Conservation (phyloP, 2,329 filamentous ascomycete species). For the Pestalotiopsis sp. region DNA sequence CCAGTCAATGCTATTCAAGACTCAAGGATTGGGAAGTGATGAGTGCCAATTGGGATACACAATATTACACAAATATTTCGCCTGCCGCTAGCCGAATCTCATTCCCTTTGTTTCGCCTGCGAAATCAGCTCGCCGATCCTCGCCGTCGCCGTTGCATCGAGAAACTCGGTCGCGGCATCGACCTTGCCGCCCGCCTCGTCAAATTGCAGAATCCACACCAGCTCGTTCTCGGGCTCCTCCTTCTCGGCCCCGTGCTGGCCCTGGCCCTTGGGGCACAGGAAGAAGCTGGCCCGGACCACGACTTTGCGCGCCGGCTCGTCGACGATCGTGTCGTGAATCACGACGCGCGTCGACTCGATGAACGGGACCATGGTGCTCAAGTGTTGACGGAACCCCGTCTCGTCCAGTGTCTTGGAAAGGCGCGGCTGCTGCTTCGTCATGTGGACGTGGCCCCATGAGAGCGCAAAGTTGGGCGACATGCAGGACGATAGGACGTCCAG, state of each 20-base stretch:
- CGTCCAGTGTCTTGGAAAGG: neutral
- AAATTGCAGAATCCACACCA: neutral
- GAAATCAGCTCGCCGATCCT: neutral
- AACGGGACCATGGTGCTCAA: neutral
- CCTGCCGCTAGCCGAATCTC: neutral
- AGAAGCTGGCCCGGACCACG: neutral
- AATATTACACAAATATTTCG: neutral
- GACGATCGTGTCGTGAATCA: neutral
- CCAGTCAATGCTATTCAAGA: too few species aligned
- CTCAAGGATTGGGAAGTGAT: too few species aligned
- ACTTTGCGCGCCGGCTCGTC: conserved; percentile 4
- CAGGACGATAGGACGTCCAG: neutral
- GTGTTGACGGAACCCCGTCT: neutral
- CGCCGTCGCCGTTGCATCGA: neutral
- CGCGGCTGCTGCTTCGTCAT: neutral
- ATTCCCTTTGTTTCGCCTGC: neutral
- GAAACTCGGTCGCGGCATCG: neutral
- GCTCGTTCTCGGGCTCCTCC: conserved; percentile 1
- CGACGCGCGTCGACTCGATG: neutral
- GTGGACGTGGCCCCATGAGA: neutral
- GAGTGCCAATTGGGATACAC: too few species aligned
- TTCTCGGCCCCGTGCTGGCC: neutral
- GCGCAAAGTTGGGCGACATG: neutral
- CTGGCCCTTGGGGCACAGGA: neutral
- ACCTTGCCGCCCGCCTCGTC: neutral